Base-by-base conservation (phyloP, 2,329 filamentous ascomycete species). In the Macroventuria anomochaeta region DNA sequence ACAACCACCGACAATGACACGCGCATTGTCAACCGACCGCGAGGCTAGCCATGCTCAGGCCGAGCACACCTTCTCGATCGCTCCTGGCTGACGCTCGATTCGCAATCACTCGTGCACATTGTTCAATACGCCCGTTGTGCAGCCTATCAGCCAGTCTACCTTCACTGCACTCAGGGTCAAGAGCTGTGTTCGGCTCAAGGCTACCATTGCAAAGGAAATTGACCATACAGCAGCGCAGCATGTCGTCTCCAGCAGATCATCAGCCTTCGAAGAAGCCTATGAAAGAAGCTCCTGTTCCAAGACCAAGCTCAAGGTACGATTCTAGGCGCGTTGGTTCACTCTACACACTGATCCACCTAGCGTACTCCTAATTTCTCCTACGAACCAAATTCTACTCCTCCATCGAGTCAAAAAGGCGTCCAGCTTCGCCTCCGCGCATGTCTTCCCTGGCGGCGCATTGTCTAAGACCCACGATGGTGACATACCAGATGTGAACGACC, bases 361-460 rank as follows among this genome's bases (percentile, higher is more conserved):
- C 62, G 86, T 97, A 39, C 79, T 97, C 28, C 82, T 97, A 12
- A 80, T 99, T 40, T 97, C 95, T 0, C 89, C 92, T 0, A 81
- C 83, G 43, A 97, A 97, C 73, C 87, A 96, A 72, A 85, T 97
- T 39, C 83, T 99, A 0, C 85, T 97, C 15, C 85, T 97, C 7
- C 92, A 92, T 73, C 88, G 95, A 58, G 91, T 96, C 2, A 83
- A 88, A 60, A 91, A 88, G 1, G 95, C 91, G 0, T 86, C 85
- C 1, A 89, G 92, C 2, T 97, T 97, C 69, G 85, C 93, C 3
- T 93, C 91, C 0, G 95, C 93, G 0, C 92, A 97, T 70, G 95
- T 99, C 56, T 99, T 99, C 63, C 93, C 95, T 0, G 95, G 95
- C 28, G 95, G 95, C 5, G 92, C 92, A 65, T 81, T 96, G 18